Base-by-base conservation (phyloP, 1,139 yeast species). In the Hyphopichia buzzinii region DNA sequence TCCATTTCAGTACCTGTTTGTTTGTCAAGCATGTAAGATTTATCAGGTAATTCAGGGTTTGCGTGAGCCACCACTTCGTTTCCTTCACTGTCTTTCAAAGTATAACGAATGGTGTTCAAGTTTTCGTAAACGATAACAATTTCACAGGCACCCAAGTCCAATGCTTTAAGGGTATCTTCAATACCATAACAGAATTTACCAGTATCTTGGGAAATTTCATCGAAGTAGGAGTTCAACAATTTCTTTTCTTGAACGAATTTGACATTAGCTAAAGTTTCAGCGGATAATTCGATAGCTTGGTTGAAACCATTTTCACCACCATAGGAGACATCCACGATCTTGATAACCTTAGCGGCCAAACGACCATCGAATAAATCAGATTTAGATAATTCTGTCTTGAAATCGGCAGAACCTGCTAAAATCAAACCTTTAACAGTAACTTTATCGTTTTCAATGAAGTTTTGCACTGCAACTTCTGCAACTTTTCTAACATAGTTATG, bases 221-320 rank as follows among this genome's bases (percentile, higher is more conserved):
- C 97, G 60, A 92, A 92, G 71, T 90, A 92, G 49, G 75, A 76
- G 46, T 87, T 85, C 61, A 92, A 82, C 54, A 92, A 80, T 71
- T 90, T 90, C 87, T 92, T 92, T 66, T 92, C 98, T 71, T 92
- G 98, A 43, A 92, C 94, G 60, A 92, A 92, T 66, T 92, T 92
- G 52, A 92, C 98, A 61, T 90, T 92, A 36, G 97, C 85, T 55
- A 92, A 77, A 17, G 98, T 86, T 72, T 92, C 98, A 29, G 97
- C 96, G 21, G 97, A 85, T 49, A 92, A 75, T 66, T 92, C 98
- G 56, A 92, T 92, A 36, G 98, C 98, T 71, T 92, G 98, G 71
- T 92, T 92, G 74, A 92, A 92, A 35, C 98, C 98, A 62, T 92
- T 92, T 67, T 92, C 98, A 56, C 98, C 98, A 64, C 98, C 98